A percentile compares a stretch with the other conserved stretches of the same genome.
These are phyloP conservation scores for Solioccasus polychromus DNA, from an alignment of 768 basidiomycete genomes.

Conservation along the genomic window DNA sequence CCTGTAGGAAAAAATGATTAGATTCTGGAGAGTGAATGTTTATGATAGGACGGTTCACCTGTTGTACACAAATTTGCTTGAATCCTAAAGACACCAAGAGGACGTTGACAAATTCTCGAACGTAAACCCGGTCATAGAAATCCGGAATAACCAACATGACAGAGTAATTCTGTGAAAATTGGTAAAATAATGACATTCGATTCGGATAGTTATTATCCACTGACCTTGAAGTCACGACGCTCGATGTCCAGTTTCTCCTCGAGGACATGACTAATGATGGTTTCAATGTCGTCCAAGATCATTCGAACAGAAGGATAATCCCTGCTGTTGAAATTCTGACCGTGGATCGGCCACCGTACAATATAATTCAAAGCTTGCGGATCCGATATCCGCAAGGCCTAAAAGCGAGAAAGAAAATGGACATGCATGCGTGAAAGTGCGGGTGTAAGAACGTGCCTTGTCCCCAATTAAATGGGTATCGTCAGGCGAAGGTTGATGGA, in stretches of 20 bases:
- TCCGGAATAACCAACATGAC: conserved; percentile 90
- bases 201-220: conserved; percentile 9
- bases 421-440: conserved; percentile 2
- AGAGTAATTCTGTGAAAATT: conserved; percentile 66
- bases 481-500: conserved; percentile 51
- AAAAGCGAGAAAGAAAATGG: neutral
- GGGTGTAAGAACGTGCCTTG: conserved; percentile 40
- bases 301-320: conserved; percentile 73
- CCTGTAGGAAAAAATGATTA: conserved; percentile 42
- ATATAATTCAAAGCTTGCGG: conserved; percentile 65
- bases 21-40: no score
- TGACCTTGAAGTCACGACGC: conserved; percentile 57
- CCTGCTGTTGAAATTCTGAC: conserved; percentile 77
- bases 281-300: conserved; percentile 75
- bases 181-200: neutral
- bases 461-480: conserved; percentile 60
- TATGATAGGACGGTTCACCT: conserved; percentile 43
- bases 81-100: conserved; percentile 82
- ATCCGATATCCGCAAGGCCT: conserved; percentile 72
- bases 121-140: conserved; percentile 81
- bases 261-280: conserved; percentile 62
- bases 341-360: conserved; percentile 80
- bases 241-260: conserved; percentile 56
- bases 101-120: conserved; percentile 72
- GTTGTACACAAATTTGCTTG: conserved; percentile 89